Conservation (phyloP, 2,329 filamentous ascomycete genomes). For the Sporothrix phasma region DNA sequence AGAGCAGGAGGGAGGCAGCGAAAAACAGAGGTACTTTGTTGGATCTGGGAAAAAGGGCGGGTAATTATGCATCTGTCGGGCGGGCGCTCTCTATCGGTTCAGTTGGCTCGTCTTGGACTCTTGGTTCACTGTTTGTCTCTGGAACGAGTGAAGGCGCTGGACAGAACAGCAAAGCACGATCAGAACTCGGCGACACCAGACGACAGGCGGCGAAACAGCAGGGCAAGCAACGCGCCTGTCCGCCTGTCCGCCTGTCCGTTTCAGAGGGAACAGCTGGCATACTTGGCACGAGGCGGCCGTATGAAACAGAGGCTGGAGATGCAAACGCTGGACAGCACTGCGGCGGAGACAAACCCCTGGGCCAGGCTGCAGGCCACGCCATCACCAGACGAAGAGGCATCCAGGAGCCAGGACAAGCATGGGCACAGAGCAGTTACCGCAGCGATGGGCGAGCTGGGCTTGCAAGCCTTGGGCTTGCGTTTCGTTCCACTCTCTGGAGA, state of each 20-base stretch:
- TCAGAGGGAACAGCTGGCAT: slow-evolving; percentile 1
- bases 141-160: not conserved
- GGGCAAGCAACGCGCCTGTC: not conserved
- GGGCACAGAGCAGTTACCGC: slow-evolving; percentile 2
- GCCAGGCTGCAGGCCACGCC: not conserved
- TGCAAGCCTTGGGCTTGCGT: not conserved
- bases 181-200: not conserved
- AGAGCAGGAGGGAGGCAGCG: not conserved
- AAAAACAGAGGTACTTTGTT: not conserved
- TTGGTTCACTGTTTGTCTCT: not conserved
- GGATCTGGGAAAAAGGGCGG: slow-evolving; percentile 8
- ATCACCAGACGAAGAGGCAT: not conserved
- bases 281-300: not conserved
- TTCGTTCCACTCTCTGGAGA: not conserved
- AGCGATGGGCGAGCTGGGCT: slow-evolving; percentile 8
- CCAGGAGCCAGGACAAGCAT: not conserved
- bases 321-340: slow-evolving; percentile 1
- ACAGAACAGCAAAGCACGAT: not conserved
- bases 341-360: no score
- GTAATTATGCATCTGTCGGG: slow-evolving; percentile 14
- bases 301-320: slow-evolving; percentile 2
- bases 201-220: not conserved
- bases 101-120: no score
- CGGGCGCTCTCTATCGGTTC: not conserved
- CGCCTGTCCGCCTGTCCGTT: not conserved